phyloP scores from a whole-genome alignment of 2,329 filamentous ascomycete species.

The Phaeoacremonium minimum region DNA sequence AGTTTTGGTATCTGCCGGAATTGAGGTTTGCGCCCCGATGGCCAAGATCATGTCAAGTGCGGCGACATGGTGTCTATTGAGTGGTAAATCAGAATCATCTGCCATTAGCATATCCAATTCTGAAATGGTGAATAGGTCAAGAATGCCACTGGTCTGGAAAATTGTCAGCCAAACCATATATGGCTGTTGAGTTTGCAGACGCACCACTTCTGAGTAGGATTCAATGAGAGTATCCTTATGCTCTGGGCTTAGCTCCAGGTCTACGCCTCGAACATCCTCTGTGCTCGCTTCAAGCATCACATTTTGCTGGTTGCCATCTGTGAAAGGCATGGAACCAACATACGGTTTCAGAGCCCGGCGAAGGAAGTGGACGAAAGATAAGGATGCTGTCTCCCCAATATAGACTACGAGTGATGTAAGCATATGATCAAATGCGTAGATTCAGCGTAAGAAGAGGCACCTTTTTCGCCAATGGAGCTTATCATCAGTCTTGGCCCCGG shows the following conservation, averaged over 20 bases:
- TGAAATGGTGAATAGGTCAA: not conserved
- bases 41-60: constrained; percentile 12
- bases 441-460: not conserved
- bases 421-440: not conserved
- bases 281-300: not conserved
- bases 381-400: constrained; percentile 7
- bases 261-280: not conserved
- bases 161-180: not conserved
- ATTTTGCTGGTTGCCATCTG: constrained; percentile 2
- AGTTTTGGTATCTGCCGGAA: constrained; percentile 4
- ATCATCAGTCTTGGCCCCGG: not conserved
- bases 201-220: not conserved
- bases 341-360: constrained; percentile 7
- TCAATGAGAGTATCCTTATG: not conserved
- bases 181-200: not conserved
- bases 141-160: not conserved
- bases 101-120: not conserved
- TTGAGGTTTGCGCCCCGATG: constrained; percentile 13
- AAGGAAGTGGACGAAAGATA: constrained; percentile 6
- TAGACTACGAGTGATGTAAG: constrained; percentile 4
- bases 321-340: constrained; percentile 7
- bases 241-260: not conserved
- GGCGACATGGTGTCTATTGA: not conserved
- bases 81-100: not conserved
- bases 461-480: not conserved